Evolutionary conservation across 2,329 filamentous ascomycete genomes (phyloP), one percentile per base, ranked within the genome.

Genomic region (Neonectria hederae): DNA sequence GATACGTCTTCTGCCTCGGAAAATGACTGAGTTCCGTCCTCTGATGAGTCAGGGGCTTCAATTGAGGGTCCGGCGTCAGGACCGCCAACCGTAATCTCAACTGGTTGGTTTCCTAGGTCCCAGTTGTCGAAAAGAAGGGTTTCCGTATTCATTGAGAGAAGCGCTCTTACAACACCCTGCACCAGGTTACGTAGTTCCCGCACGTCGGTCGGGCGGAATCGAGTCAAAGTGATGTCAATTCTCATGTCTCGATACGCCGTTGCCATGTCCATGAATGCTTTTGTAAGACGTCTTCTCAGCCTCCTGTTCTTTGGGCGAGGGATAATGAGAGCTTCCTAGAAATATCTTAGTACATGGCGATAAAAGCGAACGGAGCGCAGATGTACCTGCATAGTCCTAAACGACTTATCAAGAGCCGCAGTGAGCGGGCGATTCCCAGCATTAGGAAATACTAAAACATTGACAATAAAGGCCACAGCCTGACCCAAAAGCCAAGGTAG

Each of bases 401-500:
- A 84, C 1, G 83, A 79, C 59, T 80, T 74, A 66, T 86, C 82
- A 42, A 87, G 72, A 7, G 81, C 74, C 5, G 78, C 77, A 2
- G 86, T 85, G 9, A 89, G 72, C 8, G 83, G 80, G 48, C 84
- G 80, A 11, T 86, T 82, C 5, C 86, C 86, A n/a, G 84, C 83
- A 72, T 88, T 86, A 2, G 87, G 86, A 64, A 82, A 82, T 4
- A 89, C 68, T 10, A 79, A 54, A 42, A 81, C 73, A 68, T 84
- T 86, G 24, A 87, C 76, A 17, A 82, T 54, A 35, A 89, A 75
- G 53, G 83, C 81, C 55, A 89, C 80, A 1, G 79, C 84, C 70
- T 88, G 85, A 0, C 87, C 87, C 8, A 87, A 63, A 2, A 84
- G 72, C 85, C 85, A 89, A 2, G 87, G 84, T 32, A 88, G 78